Percentiles rank a stretch among this genome's conserved stretches.
Conservation (phyloP, 495 filamentous ascomycete species). For the Talaromyces proteolyticus region DNA sequence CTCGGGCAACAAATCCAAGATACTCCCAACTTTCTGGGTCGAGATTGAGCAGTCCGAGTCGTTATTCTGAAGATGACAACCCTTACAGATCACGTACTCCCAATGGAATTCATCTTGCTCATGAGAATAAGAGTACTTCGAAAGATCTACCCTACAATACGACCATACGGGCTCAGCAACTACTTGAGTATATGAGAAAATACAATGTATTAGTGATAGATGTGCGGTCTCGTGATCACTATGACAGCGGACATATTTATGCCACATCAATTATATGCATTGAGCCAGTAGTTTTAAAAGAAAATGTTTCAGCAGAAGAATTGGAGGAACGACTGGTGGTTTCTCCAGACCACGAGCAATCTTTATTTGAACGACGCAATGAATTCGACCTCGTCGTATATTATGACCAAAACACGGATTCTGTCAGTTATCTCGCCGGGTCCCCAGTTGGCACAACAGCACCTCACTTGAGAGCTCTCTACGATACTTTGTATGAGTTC, state of each 20-base stretch:
- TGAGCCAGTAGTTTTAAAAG: constrained; percentile 72
- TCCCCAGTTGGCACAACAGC: constrained; percentile 43
- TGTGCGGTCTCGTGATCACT: constrained; percentile 74
- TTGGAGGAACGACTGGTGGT: constrained; percentile 77
- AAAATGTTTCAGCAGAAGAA: constrained; percentile 79
- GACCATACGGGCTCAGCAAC: constrained; percentile 56
- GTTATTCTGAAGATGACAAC: constrained; percentile 28
- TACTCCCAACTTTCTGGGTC: constrained; percentile 35
- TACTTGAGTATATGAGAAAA: constrained; percentile 58
- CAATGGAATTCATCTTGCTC: constrained; percentile 27
- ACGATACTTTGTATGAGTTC: constrained; percentile 76
- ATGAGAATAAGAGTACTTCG: constrained; percentile 31
- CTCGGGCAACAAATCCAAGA: constrained; percentile 25
- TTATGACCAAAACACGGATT: constrained; percentile 67
- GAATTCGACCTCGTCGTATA: constrained; percentile 85
- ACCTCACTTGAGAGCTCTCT: constrained; percentile 60
- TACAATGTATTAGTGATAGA: constrained; percentile 76
- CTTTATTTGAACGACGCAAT: constrained; percentile 67
- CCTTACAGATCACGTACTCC: constrained; percentile 39
- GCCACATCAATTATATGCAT: constrained; percentile 78
- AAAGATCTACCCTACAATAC: constrained; percentile 53
- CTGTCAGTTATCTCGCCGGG: constrained; percentile 45
- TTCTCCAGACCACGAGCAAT: constrained; percentile 67
- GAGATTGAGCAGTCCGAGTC: constrained; percentile 30
- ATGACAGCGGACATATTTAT: constrained; percentile 83